phyloP scores from a whole-genome alignment of 1,284 basidiomycete species.

The Cutaneotrichosporon dermatis region DNA sequence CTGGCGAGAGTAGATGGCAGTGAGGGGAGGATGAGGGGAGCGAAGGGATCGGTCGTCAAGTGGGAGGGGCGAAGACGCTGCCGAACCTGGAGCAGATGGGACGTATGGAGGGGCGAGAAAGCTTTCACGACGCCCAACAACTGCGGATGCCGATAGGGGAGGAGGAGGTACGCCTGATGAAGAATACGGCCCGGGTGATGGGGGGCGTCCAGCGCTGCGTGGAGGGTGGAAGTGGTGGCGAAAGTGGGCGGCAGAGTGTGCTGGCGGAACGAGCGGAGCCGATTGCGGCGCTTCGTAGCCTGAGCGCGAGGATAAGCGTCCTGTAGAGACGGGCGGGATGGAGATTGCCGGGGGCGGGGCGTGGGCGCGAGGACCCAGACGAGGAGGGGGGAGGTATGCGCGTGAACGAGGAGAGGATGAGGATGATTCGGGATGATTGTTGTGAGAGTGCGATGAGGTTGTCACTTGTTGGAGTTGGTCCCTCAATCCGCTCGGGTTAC shows the following conservation, averaged over 20 bases:
- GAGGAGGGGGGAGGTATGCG: constrained; percentile 9
- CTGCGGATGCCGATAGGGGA: background rate
- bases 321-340: constrained; percentile 7
- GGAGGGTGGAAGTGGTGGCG: constrained; percentile 10
- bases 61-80: constrained; percentile 17
- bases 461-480: background rate
- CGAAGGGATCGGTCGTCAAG: constrained; percentile 33
- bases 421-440: background rate
- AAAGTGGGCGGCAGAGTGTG: constrained; percentile 8
- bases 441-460: background rate
- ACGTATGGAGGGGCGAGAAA: constrained; percentile 8
- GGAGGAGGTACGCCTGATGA: background rate
- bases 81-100: constrained; percentile 12
- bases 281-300: constrained; percentile 10
- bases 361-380: constrained; percentile 11
- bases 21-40: constrained; percentile 44
- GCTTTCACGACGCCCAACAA: constrained; percentile 5
- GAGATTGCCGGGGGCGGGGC: constrained; percentile 14
- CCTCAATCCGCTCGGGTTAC: background rate
- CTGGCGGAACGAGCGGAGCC: constrained; percentile 11
- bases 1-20: constrained; percentile 27
- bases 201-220: constrained; percentile 8
- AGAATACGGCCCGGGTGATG: constrained; percentile 8
- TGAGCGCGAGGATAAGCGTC: background rate
- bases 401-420: constrained; percentile 3